These are phyloP conservation scores for Raffaelea ambrosiae DNA, from an alignment of 2,329 filamentous ascomycete genomes.

Conservation along the genomic window DNA sequence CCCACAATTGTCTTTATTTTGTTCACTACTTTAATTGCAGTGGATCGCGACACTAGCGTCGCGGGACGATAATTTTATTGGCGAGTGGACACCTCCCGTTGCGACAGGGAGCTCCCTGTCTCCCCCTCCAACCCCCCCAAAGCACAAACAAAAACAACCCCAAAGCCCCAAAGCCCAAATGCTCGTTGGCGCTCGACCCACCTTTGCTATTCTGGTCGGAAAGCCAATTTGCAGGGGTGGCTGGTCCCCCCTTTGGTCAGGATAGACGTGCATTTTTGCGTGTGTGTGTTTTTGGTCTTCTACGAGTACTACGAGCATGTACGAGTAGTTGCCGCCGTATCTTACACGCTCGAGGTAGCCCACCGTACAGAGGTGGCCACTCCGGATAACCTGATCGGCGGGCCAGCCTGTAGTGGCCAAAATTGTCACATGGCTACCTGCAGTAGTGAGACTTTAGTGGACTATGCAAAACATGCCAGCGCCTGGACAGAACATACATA, in stretches of 20 bases:
- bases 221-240: too few relatives aligned
- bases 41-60: slow-evolving; percentile 14
- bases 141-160: background rate
- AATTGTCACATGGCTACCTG: background rate
- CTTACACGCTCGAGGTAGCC: too few relatives aligned
- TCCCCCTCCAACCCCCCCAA: background rate
- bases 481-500: too few relatives aligned
- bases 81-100: slow-evolving; percentile 8
- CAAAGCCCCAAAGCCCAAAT: too few relatives aligned
- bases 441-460: background rate
- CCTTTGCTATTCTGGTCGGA: too few relatives aligned
- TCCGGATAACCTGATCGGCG: background rate
- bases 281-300: too few relatives aligned
- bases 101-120: slow-evolving; percentile 1
- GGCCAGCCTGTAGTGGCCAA: background rate
- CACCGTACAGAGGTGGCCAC: too few relatives aligned
- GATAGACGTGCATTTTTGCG: background rate
- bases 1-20: background rate
- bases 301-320: too few relatives aligned
- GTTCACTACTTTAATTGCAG: slow-evolving; percentile 13
- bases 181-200: too few relatives aligned
- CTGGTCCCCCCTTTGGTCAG: background rate
- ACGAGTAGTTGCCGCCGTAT: too few relatives aligned
- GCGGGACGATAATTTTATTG: slow-evolving; percentile 14
- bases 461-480: too few relatives aligned